phyloP scores from a whole-genome alignment of 2,329 filamentous ascomycete genomes.

The Phaeoacremonium minimum region DNA sequence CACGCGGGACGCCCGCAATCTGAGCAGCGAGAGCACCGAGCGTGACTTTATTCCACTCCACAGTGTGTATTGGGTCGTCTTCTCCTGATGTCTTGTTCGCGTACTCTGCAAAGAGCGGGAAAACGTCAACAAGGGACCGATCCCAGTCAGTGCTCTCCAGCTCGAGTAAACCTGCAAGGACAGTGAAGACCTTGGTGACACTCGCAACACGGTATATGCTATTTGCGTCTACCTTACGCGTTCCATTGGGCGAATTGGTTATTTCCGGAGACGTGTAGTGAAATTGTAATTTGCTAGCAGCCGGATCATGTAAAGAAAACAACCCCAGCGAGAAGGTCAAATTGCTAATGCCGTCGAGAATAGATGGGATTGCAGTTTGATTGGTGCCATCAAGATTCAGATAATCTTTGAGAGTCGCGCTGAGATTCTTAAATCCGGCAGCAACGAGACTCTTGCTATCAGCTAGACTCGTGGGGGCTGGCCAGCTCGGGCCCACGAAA shows the following conservation, averaged over 20 bases:
- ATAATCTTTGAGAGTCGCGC: slow-evolving; percentile 15
- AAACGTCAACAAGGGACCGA: slow-evolving; percentile 20
- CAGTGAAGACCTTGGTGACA: slow-evolving; percentile 30
- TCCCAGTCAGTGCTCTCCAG: slow-evolving; percentile 26
- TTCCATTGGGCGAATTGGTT: slow-evolving; percentile 20
- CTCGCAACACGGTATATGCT: slow-evolving; percentile 37
- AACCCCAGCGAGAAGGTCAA: slow-evolving; percentile 32
- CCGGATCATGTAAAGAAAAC: slow-evolving; percentile 29
- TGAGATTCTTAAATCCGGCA: slow-evolving; percentile 26
- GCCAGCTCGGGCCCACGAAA: slow-evolving; percentile 24
- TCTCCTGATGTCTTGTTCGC: slow-evolving; percentile 1
- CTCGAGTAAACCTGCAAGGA: slow-evolving; percentile 28
- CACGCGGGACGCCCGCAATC: slow-evolving; percentile 20
- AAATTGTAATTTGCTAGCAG: slow-evolving; percentile 24
- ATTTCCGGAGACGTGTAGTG: slow-evolving; percentile 27
- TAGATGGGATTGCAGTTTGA: slow-evolving; percentile 5
- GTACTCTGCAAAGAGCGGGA: slow-evolving; percentile 20
- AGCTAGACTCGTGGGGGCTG: slow-evolving; percentile 25
- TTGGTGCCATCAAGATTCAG: slow-evolving; percentile 9
- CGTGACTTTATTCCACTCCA: slow-evolving; percentile 26
- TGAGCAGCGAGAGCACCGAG: slow-evolving; percentile 24
- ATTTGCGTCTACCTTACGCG: slow-evolving; percentile 30
- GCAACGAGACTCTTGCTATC: slow-evolving; percentile 24
- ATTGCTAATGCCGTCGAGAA: slow-evolving; percentile 18
- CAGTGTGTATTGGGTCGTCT: slow-evolving; percentile 14